Conservation (phyloP, 1,284 basidiomycete genomes). For the Ustilago crameri region DNA sequence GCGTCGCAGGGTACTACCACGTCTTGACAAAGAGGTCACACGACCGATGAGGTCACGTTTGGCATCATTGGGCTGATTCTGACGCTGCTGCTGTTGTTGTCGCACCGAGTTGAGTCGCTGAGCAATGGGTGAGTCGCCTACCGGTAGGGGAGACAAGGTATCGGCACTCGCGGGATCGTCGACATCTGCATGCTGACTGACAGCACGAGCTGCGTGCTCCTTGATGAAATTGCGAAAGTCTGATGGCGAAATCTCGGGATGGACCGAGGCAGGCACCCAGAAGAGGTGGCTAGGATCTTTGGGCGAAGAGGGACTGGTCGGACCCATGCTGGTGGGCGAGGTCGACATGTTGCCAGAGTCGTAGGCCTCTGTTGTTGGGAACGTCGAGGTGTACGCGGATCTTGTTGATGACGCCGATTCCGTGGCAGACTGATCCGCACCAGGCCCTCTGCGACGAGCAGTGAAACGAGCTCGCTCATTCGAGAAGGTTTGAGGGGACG, state of each 20-base stretch:
- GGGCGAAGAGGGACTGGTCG: slow-evolving; percentile 36
- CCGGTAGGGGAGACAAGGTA: slow-evolving; percentile 20
- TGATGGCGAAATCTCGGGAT: slow-evolving; percentile 95
- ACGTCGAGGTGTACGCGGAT: slow-evolving; percentile 15
- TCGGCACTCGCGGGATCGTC: slow-evolving; percentile 15
- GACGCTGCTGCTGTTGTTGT: slow-evolving; percentile 36
- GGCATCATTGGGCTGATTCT: slow-evolving; percentile 16
- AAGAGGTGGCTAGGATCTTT: slow-evolving; percentile 75
- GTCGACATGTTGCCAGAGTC: slow-evolving; percentile 16
- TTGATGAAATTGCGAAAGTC: slow-evolving; percentile 95
- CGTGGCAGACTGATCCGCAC: slow-evolving; percentile 30
- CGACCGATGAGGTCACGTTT: slow-evolving; percentile 44
- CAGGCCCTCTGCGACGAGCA: slow-evolving; percentile 49
- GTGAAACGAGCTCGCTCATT: slow-evolving; percentile 54
- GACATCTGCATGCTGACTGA: slow-evolving; percentile 37
- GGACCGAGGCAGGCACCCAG: slow-evolving; percentile 95
- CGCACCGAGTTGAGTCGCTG: slow-evolving; percentile 46
- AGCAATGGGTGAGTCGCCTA: slow-evolving; percentile 43
- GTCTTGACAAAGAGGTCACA: slow-evolving; percentile 57
- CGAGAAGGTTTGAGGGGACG: slow-evolving; percentile 15
- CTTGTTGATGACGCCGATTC: slow-evolving; percentile 17
- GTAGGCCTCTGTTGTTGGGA: slow-evolving; percentile 20
- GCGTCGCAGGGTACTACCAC: slow-evolving; percentile 62
- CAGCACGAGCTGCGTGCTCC: slow-evolving; percentile 78
- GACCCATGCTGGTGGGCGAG: slow-evolving; percentile 26